These are phyloP conservation scores for Crucihimalaya himalaica DNA, from an alignment of 345 rosid genomes.

Conservation along the genomic window DNA sequence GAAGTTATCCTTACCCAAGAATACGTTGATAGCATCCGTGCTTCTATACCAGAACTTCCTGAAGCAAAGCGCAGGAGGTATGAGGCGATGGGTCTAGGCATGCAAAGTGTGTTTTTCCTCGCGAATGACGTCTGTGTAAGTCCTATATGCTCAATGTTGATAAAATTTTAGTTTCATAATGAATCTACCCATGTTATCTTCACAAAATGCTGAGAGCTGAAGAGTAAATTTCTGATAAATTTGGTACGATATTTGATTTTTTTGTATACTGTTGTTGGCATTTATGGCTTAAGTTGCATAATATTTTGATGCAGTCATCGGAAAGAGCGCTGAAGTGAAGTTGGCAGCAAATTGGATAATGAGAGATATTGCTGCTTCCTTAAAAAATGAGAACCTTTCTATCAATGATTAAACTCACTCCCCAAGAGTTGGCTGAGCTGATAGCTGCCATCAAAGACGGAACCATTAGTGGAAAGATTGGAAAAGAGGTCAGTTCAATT, in stretches of 20 bases:
- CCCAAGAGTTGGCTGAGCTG: constrained; percentile 78
- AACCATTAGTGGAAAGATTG: constrained; percentile 94
- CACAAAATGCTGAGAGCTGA: constrained; percentile 11
- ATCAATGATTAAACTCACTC: constrained; percentile 74
- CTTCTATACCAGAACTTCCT: constrained; percentile 86
- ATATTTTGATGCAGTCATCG: constrained; percentile 79
- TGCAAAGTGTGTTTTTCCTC: constrained; percentile 96
- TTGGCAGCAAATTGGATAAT: constrained; percentile 86
- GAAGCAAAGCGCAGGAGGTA: constrained; percentile 84
- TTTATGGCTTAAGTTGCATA: constrained; percentile 63
- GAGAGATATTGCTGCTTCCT: constrained; percentile 88
- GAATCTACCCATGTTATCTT: not conserved
- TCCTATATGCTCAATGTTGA: constrained; percentile 1
- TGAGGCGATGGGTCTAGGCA: constrained; percentile 82
- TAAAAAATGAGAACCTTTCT: constrained; percentile 81
- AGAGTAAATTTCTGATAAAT: not conserved
- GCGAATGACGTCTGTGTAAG: constrained; percentile 79
- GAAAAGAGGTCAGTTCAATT: constrained; percentile 67
- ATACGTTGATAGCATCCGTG: constrained; percentile 56
- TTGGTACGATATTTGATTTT: not conserved
- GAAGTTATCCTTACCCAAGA: constrained; percentile 72
- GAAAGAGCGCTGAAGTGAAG: constrained; percentile 80
- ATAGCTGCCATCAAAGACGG: constrained; percentile 82
- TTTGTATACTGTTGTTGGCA: constrained; percentile 21
- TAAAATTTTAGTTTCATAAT: not conserved